A percentile compares a stretch with the other conserved stretches of the same genome.
Evolutionary conservation across 495 filamentous ascomycete species (phyloP).

Genomic region (Talaromyces liani): DNA sequence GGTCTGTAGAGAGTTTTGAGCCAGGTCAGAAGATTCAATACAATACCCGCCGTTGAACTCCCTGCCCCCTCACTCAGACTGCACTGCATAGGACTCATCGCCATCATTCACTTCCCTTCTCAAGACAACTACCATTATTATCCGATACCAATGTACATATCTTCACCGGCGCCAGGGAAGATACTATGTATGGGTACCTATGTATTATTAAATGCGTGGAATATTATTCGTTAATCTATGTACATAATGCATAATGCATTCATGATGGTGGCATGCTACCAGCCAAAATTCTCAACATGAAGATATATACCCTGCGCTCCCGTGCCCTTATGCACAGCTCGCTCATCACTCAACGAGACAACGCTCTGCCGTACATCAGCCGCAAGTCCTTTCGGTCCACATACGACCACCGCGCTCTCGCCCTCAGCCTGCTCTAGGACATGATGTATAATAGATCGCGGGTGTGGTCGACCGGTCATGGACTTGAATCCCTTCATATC

Average conservation of each 20-base stretch:
- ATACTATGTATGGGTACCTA: too few relatives aligned
- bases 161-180: too few relatives aligned
- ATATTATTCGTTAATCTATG: neutral
- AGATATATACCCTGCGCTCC: constrained; percentile 70
- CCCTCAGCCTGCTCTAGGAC: constrained; percentile 67
- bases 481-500: constrained; percentile 3
- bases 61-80: too few relatives aligned
- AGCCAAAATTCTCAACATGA: constrained; percentile 36
- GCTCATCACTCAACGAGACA: constrained; percentile 69
- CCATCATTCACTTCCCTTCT: too few relatives aligned
- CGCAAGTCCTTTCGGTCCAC: constrained; percentile 63
- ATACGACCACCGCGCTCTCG: constrained; percentile 78
- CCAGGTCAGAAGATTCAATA: too few relatives aligned
- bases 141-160: too few relatives aligned
- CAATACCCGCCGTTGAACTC: too few relatives aligned
- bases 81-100: too few relatives aligned
- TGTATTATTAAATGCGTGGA: too few relatives aligned
- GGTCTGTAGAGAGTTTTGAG: too few relatives aligned
- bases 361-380: constrained; percentile 59
- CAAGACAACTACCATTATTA: too few relatives aligned
- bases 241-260: neutral
- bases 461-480: constrained; percentile 32
- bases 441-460: constrained; percentile 39
- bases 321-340: constrained; percentile 85
- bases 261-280: constrained; percentile 12